phyloP scores from a whole-genome alignment of 2,329 filamentous ascomycete genomes.

The Cladophialophora carrionii region DNA sequence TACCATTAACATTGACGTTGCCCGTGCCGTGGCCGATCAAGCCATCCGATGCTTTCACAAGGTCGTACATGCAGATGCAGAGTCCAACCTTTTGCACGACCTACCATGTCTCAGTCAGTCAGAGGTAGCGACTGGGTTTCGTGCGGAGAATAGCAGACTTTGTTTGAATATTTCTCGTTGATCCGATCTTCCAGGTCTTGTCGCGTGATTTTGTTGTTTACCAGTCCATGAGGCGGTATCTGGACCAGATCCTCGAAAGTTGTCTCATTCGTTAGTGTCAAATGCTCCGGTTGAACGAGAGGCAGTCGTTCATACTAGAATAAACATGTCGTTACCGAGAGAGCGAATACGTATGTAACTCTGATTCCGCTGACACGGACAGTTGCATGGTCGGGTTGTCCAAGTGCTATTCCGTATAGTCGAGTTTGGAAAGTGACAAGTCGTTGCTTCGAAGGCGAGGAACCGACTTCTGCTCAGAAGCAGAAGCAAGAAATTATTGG shows the following conservation, averaged over 20 bases:
- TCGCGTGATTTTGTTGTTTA: conserved; percentile 64
- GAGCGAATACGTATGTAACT: background rate
- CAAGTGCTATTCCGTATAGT: background rate
- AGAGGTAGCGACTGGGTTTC: background rate
- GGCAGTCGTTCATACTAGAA: conserved; percentile 34
- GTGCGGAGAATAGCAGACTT: conserved; percentile 54
- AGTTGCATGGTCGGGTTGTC: conserved; percentile 16
- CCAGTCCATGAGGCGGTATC: conserved; percentile 82
- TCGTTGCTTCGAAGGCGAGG: background rate
- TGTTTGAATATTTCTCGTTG: conserved; percentile 95
- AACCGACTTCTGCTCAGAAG: background rate
- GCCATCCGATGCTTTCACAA: conserved; percentile 86
- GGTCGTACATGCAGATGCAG: conserved; percentile 89
- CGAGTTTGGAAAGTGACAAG: background rate
- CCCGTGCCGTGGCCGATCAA: conserved; percentile 91
- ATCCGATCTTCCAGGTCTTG: conserved; percentile 94
- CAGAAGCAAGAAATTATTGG: conserved; percentile 7
- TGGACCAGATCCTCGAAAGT: conserved; percentile 94
- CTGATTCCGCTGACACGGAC: background rate
- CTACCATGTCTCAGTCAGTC: conserved; percentile 44
- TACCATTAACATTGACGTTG: conserved; percentile 91
- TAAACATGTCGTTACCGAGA: conserved; percentile 37
- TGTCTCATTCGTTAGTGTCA: conserved; percentile 60
- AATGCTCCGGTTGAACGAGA: background rate
- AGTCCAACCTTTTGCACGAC: conserved; percentile 93